phyloP scores from a whole-genome alignment of 2,329 filamentous ascomycete genomes.

The Beauveria scarabaeidicola region DNA sequence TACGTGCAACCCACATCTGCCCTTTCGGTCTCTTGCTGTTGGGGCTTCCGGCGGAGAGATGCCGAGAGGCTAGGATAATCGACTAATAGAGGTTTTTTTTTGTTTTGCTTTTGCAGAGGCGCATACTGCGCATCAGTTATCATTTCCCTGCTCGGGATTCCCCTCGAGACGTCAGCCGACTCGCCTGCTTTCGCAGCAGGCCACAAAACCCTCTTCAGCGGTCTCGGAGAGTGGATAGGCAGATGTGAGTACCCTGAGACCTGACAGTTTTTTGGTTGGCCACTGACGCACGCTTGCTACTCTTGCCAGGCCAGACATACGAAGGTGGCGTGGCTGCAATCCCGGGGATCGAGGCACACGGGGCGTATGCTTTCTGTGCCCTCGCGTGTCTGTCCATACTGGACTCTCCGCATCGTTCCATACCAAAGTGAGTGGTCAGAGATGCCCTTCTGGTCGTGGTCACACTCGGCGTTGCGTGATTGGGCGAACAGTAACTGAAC shows the following conservation, averaged over 20 bases:
- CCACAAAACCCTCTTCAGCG: slow-evolving; percentile 56
- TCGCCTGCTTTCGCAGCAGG: slow-evolving; percentile 59
- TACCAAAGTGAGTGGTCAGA: slow-evolving; percentile 53
- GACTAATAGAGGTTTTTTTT: slow-evolving; percentile 13
- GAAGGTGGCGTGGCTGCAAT: slow-evolving; percentile 87
- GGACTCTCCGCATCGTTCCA: slow-evolving; percentile 65
- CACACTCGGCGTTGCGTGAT: background rate
- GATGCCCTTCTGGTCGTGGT: background rate
- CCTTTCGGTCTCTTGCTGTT: background rate
- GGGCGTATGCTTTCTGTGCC: slow-evolving; percentile 92
- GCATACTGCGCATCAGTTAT: slow-evolving; percentile 87
- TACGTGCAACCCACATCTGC: slow-evolving; percentile 30
- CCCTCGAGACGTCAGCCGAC: slow-evolving; percentile 66
- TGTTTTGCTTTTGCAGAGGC: slow-evolving; percentile 49
- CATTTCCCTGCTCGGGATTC: slow-evolving; percentile 74
- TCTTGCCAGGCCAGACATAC: slow-evolving; percentile 67
- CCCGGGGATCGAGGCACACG: slow-evolving; percentile 85
- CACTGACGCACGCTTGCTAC: background rate
- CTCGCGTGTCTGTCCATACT: slow-evolving; percentile 82
- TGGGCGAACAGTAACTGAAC: slow-evolving; percentile 19
- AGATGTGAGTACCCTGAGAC: slow-evolving; percentile 51
- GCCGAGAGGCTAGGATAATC: background rate
- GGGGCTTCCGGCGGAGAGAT: background rate
- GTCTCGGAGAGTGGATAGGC: slow-evolving; percentile 70
- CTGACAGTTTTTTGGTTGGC: background rate